A percentile compares a stretch with the other conserved stretches of the same genome.
These are phyloP conservation scores for Collariella sp. DNA, from an alignment of 495 filamentous ascomycete genomes.

Conservation along the genomic window DNA sequence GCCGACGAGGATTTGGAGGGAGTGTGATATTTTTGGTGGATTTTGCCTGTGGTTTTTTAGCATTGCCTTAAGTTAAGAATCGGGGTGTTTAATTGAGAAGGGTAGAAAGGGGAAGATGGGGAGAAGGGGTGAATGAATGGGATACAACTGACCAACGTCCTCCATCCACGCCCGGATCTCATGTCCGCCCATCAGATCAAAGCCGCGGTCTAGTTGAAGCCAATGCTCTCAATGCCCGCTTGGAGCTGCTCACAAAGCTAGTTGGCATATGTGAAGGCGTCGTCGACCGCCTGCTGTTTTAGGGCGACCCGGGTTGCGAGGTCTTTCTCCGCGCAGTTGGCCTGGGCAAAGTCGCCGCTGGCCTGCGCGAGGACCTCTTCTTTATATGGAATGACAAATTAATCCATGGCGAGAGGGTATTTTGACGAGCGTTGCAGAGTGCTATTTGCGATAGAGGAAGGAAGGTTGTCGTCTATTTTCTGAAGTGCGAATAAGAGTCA, in stretches of 20 bases:
- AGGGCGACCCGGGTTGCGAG: not conserved
- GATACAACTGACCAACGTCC: not conserved
- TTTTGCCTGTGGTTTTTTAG: not conserved
- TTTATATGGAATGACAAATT: too few species aligned
- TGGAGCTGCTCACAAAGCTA: not conserved
- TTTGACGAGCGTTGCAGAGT: too few species aligned
- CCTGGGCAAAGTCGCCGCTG: not conserved
- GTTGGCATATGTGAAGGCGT: not conserved
- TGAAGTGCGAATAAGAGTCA: too few species aligned
- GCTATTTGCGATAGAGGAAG: too few species aligned
- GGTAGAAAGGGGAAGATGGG: not conserved
- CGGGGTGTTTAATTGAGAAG: not conserved
- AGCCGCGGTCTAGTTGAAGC: not conserved
- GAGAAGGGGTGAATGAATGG: not conserved
- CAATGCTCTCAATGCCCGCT: not conserved
- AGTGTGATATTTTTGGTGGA: not conserved
- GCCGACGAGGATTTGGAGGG: conserved; percentile 18
- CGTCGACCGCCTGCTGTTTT: conserved; percentile 6
- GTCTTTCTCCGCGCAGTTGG: not conserved
- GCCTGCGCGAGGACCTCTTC: not conserved
- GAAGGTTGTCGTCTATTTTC: too few species aligned
- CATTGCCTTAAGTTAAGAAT: too few species aligned
- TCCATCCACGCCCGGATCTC: conserved; percentile 1
- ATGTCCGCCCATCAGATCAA: conserved; percentile 2
- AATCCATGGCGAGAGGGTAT: too few species aligned